Evolutionary conservation across 73 alveolate genomes (phyloP).

Genomic region (Stentor coeruleus): DNA sequence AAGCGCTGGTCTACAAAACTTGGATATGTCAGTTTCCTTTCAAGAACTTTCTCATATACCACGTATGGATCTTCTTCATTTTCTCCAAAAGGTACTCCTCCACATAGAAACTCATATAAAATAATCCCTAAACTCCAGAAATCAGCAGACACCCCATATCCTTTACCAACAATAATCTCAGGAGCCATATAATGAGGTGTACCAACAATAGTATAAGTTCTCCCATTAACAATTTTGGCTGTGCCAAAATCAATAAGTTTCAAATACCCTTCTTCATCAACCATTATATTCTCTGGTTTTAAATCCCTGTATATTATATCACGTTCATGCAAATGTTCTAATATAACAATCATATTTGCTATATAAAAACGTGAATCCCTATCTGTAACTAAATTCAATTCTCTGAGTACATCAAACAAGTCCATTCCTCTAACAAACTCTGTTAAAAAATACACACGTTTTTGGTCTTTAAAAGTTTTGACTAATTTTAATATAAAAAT

Average conservation of each 20-base stretch:
- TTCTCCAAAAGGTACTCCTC: constrained; percentile 34
- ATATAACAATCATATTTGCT: constrained; percentile 31
- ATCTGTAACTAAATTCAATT: constrained; percentile 39
- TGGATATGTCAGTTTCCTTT: constrained; percentile 15
- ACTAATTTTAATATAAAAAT: constrained; percentile 53
- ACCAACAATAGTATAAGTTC: constrained; percentile 55
- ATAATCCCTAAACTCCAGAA: constrained; percentile 50
- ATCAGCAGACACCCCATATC: constrained; percentile 54
- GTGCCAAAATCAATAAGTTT: constrained; percentile 80
- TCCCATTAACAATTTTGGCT: constrained; percentile 44
- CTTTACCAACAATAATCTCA: constrained; percentile 55
- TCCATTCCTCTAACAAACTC: constrained; percentile 56
- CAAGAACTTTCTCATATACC: constrained; percentile 23
- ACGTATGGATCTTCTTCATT: constrained; percentile 30
- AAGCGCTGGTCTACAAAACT: background rate
- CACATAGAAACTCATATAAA: constrained; percentile 57
- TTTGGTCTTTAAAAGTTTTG: constrained; percentile 43
- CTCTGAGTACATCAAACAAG: constrained; percentile 55
- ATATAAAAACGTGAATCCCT: constrained; percentile 41
- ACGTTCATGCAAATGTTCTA: constrained; percentile 67
- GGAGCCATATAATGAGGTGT: constrained; percentile 73
- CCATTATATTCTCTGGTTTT: constrained; percentile 79
- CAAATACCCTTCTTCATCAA: constrained; percentile 72
- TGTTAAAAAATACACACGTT: constrained; percentile 39
- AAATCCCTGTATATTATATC: constrained; percentile 64